Conservation (phyloP, 1,284 basidiomycete genomes). For the Fomes fomentarius region DNA sequence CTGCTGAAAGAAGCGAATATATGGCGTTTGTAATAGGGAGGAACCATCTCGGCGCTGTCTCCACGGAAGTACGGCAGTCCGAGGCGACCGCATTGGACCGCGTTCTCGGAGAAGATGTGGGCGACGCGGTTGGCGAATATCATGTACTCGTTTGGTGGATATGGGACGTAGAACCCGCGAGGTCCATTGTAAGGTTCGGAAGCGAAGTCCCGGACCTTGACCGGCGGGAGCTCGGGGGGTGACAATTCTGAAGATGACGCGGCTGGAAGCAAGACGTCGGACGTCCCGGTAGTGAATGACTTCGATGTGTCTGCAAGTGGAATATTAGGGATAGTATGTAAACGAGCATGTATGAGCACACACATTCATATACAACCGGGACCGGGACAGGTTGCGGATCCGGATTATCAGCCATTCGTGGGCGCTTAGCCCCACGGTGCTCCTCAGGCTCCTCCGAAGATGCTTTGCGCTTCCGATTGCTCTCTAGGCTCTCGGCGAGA, state of each 20-base stretch:
- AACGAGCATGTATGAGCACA: neutral
- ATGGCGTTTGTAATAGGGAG: slow-evolving; percentile 17
- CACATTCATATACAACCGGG: slow-evolving; percentile 9
- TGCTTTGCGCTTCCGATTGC: slow-evolving; percentile 7
- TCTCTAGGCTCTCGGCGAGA: neutral
- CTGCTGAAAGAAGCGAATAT: slow-evolving; percentile 6
- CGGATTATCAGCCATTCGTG: neutral
- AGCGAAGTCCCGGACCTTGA: slow-evolving; percentile 33
- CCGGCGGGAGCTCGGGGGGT: slow-evolving; percentile 9
- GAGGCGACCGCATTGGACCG: slow-evolving; percentile 5
- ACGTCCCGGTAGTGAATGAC: slow-evolving; percentile 7
- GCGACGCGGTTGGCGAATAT: slow-evolving; percentile 18
- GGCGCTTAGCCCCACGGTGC: slow-evolving; percentile 5
- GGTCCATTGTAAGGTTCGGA: slow-evolving; percentile 25
- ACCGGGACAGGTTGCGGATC: neutral
- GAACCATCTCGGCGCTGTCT: slow-evolving; percentile 1
- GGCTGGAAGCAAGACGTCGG: slow-evolving; percentile 10
- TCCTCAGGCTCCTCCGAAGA: neutral
- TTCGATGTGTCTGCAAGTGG: slow-evolving; percentile 1
- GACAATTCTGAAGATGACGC: neutral
- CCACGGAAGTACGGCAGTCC: slow-evolving; percentile 24
- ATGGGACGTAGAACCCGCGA: slow-evolving; percentile 29
- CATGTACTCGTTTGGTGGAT: slow-evolving; percentile 27
- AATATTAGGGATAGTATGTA: neutral
- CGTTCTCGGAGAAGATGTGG: slow-evolving; percentile 28